Conservation (phyloP, 495 filamentous ascomycete species). For the Copromyces sp. region DNA sequence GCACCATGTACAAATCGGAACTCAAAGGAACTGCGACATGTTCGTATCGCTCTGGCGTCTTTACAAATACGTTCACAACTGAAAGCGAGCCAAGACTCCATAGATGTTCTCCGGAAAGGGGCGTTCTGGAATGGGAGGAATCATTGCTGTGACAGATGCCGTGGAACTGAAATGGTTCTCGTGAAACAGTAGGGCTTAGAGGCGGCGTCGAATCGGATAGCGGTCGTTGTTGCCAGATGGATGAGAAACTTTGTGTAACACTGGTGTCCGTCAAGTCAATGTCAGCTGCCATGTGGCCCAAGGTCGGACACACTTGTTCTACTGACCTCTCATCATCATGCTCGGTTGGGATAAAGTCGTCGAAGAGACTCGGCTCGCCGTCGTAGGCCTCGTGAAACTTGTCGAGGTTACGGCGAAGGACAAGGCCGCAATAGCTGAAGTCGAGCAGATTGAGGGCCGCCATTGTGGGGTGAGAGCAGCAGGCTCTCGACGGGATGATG, state of each 20-base stretch:
- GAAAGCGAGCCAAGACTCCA: neutral
- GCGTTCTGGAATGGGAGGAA: neutral
- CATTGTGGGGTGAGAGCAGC: neutral
- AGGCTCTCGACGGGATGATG: neutral
- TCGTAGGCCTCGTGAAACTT: neutral
- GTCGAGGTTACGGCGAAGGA: neutral
- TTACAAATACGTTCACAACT: neutral
- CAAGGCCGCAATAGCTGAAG: neutral
- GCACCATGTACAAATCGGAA: neutral
- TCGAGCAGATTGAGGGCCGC: neutral
- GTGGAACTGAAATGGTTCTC: neutral
- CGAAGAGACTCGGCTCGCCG: neutral
- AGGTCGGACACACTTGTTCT: neutral
- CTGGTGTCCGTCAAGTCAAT: neutral
- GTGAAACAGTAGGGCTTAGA: neutral
- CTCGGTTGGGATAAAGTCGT: neutral
- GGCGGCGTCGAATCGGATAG: neutral
- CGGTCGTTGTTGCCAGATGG: neutral
- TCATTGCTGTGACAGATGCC: neutral
- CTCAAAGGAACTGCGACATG: neutral
- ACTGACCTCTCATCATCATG: neutral
- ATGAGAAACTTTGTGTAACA: neutral
- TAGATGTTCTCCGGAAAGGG: neutral
- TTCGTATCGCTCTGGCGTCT: neutral
- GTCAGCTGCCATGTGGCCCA: neutral